A percentile compares a stretch with the other conserved stretches of the same genome.
Conservation (phyloP, 1,284 basidiomycete genomes). For the Sporisorium reilianum region DNA sequence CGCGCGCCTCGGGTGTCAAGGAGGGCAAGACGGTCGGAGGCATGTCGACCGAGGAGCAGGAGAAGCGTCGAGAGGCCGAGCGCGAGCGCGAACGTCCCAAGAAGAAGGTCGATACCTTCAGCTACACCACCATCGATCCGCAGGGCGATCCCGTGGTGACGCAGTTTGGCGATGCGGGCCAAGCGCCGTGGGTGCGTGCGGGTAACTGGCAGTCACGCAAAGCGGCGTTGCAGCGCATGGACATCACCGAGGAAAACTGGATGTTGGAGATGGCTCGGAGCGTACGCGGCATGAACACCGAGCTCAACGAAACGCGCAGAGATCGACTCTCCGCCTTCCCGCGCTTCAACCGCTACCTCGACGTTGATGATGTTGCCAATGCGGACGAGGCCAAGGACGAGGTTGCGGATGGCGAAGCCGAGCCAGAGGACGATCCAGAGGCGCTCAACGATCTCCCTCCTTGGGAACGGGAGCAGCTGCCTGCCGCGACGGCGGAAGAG, state of each 20-base stretch:
- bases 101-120: slow-evolving; percentile 57
- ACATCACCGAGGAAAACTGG: slow-evolving; percentile 68
- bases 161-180: slow-evolving; percentile 65
- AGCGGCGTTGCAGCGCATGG: slow-evolving; percentile 52
- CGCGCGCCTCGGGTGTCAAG: slow-evolving; percentile 72
- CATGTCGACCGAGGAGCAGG: slow-evolving; percentile 54
- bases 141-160: slow-evolving; percentile 63
- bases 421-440: slow-evolving; percentile 48
- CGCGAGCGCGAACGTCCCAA: slow-evolving; percentile 55
- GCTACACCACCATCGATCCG: slow-evolving; percentile 56
- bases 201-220: slow-evolving; percentile 55
- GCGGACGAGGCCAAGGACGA: slow-evolving; percentile 25
- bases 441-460: slow-evolving; percentile 58
- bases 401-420: slow-evolving; percentile 40
- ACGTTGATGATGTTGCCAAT: slow-evolving; percentile 19
- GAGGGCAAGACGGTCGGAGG: slow-evolving; percentile 66
- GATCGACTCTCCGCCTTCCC: slow-evolving; percentile 56
- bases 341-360: slow-evolving; percentile 47
- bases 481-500: slow-evolving; percentile 18
- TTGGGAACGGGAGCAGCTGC: slow-evolving; percentile 53
- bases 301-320: slow-evolving; percentile 58
- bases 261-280: slow-evolving; percentile 66
- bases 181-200: slow-evolving; percentile 62
- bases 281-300: slow-evolving; percentile 64
- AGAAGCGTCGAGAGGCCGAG: slow-evolving; percentile 56